Percentiles rank a stretch among this genome's conserved stretches.
Evolutionary conservation across 202 grass and related monocot species (phyloP).

Genomic region (Musa balbisiana): DNA sequence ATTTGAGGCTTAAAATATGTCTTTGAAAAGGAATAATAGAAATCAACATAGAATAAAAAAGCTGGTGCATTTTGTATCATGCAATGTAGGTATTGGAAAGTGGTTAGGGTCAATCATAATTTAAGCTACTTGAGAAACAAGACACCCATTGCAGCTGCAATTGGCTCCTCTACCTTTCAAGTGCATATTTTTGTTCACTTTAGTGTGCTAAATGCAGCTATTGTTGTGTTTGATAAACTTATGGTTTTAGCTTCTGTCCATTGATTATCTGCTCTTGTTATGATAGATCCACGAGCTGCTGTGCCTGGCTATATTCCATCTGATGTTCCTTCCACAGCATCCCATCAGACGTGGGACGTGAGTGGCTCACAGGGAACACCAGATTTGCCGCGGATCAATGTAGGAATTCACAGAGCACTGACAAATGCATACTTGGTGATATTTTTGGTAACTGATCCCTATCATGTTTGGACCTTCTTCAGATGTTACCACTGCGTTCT

Average conservation of each 20-base stretch:
- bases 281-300: constrained; percentile 30
- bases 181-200: background rate
- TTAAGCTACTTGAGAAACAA: background rate
- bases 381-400: constrained; percentile 33
- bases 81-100: background rate
- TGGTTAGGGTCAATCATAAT: background rate
- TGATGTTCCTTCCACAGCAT: constrained; percentile 9
- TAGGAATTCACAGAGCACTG: constrained; percentile 17
- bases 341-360: constrained; percentile 29
- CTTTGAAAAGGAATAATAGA: background rate
- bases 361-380: constrained; percentile 25
- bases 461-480: background rate
- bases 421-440: background rate
- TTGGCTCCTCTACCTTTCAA: background rate
- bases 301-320: constrained; percentile 29
- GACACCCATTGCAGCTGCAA: background rate
- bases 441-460: constrained; percentile 1
- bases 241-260: background rate
- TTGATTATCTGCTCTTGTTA: background rate
- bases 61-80: background rate
- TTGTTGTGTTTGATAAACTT: background rate
- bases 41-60: background rate
- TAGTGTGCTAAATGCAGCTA: background rate
- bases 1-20: background rate
- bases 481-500: constrained; percentile 31